Base-by-base conservation (phyloP, 768 basidiomycete species). In the Leccinum olivaceopallidum region DNA sequence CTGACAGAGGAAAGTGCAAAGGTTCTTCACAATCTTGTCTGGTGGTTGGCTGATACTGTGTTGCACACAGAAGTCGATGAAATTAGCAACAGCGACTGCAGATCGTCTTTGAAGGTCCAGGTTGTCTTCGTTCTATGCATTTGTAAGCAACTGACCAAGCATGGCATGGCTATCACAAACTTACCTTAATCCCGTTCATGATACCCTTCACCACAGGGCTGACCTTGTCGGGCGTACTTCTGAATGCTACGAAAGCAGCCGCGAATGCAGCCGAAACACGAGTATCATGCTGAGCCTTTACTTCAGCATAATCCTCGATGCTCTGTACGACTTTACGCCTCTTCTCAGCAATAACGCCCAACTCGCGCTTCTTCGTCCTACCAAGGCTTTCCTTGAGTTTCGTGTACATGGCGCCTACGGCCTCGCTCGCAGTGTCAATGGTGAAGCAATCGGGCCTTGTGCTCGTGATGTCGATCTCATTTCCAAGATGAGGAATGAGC, bases 151-250 rank as follows among this genome's bases (percentile, higher is more conserved):
- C 39, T 26, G 59, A 9, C 30, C 14, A 22, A 34, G 7, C 34
- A 9, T 53, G 39, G 7, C 34, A 9, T 53, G 39, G 48, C 18
- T n/a, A 36, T 57, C 53, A 51, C 20, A 7, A 44, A 59, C 83
- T 48, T 56, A 93, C 95, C 85, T 97, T 98, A 79, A 98, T 89
- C 24, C 95, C 93, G 59, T 94, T 96, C 91, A 98, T 98, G 58
- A 98, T 88, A 24, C 92, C 94, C 73, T 95, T 95, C 49, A 99
- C 94, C 53, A 99, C 87, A 0, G 97, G 95, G 66, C 93, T 96
- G 63, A 98, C 88, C 77, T 97, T 98, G 62, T 94, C 86, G 0
- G 97, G 96, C 12, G 93, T 86, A 36, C 85, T 85, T 70, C 84
- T 82, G 64, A 98, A 86, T 8, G 94, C 89, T 13, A 99, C 89